Evolutionary conservation across 2,329 filamentous ascomycete species (phyloP), one percentile per base, ranked within the genome.

Genomic region (Stagonosporopsis rhizophila): DNA sequence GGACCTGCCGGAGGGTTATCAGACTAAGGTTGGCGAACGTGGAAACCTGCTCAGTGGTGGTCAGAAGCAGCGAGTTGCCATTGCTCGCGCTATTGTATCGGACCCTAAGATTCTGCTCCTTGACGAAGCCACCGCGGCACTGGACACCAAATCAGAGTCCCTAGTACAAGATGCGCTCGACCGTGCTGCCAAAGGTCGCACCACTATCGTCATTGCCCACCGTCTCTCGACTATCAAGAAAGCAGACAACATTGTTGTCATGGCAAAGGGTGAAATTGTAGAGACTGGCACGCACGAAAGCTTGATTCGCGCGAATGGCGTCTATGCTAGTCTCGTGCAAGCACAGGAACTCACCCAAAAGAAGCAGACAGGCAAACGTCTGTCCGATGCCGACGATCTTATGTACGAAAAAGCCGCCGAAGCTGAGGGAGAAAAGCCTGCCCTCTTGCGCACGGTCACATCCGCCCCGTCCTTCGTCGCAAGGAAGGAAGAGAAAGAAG

Each of bases 51-150:
- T 99, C 8, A 96, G 91, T 52, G 95, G 95, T 74, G 95, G 95
- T 32, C 95, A 99, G 77, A 96, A 97, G 76, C 95, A 98, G 77
- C 91, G 95, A 66, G 96, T 98, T 70, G 93, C 94, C 12, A 97
- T 98, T 75, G 92, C 94, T 7, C 85, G 92, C 69, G 93, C 93
- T 35, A 86, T 97, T 53, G 91, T 97, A 27, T 94, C 90, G 17
- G 90, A 97, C 67, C 94, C 94, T 0, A 96, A 93, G 79, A 88
- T 99, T 68, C 82, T 99, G 1, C 84, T 99, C 0, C 87, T 99
- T 5, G 95, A 99, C 64, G 95, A 99, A 76, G 95, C 95, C 5
- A 99, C 95, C 0, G 95, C 90, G 34, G 92, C 92, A 4, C 83
- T 99, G 0, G 95, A 99, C 71, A 96, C 94, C 20, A 94, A 95